A percentile compares a stretch with the other conserved stretches of the same genome.
Evolutionary conservation across 371 early-diverging fungal species (phyloP).

Genomic region (Choanephora cucurbitarum): DNA sequence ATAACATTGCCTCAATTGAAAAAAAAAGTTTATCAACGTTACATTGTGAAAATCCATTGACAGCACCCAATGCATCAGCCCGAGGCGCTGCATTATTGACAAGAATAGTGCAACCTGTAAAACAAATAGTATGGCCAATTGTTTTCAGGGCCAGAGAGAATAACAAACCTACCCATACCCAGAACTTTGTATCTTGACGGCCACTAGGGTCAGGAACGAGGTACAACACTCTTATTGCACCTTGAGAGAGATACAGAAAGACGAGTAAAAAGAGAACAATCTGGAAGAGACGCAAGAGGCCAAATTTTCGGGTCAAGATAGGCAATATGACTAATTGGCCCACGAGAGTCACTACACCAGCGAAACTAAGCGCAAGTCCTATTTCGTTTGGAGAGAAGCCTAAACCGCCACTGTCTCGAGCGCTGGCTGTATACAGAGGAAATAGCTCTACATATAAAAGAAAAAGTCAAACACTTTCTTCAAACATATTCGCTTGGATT

Average conservation of each 20-base stretch:
- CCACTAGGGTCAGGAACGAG: conserved; percentile 33
- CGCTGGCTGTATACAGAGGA: conserved; percentile 61
- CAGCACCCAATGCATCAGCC: conserved; percentile 34
- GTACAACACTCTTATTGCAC: conserved; percentile 36
- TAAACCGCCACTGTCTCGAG: conserved; percentile 59
- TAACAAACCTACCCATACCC: conserved; percentile 52
- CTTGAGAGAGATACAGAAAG: conserved; percentile 45
- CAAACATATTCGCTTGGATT: too few species aligned
- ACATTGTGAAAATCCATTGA: conserved; percentile 50
- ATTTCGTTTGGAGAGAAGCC: conserved; percentile 56
- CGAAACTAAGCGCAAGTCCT: conserved; percentile 60
- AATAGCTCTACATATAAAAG: conserved; percentile 51
- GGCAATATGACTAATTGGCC: conserved; percentile 67
- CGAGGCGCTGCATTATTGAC: conserved; percentile 40
- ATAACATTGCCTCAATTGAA: background rate
- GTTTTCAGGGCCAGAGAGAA: conserved; percentile 34
- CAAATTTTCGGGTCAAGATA: conserved; percentile 41
- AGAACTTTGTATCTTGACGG: conserved; percentile 32
- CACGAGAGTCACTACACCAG: conserved; percentile 55
- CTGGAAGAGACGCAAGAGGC: conserved; percentile 54
- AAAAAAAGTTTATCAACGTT: conserved; percentile 5
- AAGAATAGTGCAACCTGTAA: conserved; percentile 37
- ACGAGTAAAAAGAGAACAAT: conserved; percentile 41
- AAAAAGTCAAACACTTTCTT: too few species aligned
- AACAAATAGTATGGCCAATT: conserved; percentile 36